Evolutionary conservation across 345 rosid genomes (phyloP).

Genomic region (Brassica cretica): DNA sequence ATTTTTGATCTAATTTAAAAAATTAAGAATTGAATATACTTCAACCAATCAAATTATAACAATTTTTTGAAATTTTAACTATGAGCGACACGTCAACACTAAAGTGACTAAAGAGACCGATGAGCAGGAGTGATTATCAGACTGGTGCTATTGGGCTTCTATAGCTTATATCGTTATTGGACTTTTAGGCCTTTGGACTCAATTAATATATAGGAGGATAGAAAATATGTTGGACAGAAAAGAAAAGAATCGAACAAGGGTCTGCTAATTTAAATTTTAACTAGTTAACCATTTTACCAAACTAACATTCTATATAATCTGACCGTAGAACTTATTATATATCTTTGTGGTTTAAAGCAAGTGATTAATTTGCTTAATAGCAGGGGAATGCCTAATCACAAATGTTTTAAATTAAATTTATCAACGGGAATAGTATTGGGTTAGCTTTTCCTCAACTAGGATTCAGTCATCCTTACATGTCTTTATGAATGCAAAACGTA

Average conservation of each 20-base stretch:
- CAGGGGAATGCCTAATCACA: neutral
- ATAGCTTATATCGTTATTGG: too few species aligned
- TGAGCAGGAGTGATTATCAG: too few species aligned
- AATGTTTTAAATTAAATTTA: too few species aligned
- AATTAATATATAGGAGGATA: too few species aligned
- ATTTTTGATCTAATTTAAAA: too few species aligned
- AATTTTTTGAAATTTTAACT: too few species aligned
- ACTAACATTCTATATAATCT: neutral
- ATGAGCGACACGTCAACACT: too few species aligned
- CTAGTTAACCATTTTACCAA: neutral
- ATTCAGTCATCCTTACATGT: neutral
- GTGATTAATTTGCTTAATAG: neutral
- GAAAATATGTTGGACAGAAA: neutral
- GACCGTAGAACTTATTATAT: neutral
- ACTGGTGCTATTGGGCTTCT: too few species aligned
- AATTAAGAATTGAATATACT: too few species aligned
- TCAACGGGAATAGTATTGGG: neutral
- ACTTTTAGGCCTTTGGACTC: too few species aligned
- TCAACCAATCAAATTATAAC: too few species aligned
- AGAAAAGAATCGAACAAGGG: neutral
- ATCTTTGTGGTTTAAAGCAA: neutral
- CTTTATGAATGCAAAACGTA: neutral
- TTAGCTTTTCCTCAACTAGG: neutral
- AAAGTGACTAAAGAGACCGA: too few species aligned
- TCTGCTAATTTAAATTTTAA: neutral